These are phyloP conservation scores for Ochetophila trinervis DNA, from an alignment of 306 rosid genomes.

Conservation along the genomic window DNA sequence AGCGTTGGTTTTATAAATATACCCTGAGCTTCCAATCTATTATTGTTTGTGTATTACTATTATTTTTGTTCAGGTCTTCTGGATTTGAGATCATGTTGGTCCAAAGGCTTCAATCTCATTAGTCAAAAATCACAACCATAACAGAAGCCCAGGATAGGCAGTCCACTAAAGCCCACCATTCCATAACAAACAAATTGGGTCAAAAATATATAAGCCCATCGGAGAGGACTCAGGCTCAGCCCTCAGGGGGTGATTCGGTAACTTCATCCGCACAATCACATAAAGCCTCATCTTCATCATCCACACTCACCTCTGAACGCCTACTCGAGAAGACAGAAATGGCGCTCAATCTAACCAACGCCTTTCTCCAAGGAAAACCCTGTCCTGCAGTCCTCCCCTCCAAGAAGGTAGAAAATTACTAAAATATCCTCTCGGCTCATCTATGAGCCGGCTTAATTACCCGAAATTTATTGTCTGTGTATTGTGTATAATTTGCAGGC, in stretches of 20 bases:
- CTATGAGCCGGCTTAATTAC: neutral
- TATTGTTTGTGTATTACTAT: no score
- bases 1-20: no score
- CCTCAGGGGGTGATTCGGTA: neutral
- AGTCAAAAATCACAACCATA: no score
- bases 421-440: neutral
- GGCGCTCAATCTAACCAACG: slow-evolving; percentile 57
- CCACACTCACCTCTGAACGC: slow-evolving; percentile 11
- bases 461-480: neutral
- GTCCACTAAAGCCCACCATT: no score
- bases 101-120: no score
- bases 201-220: neutral
- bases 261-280: neutral
- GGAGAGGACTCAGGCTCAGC: neutral
- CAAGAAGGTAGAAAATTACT: slow-evolving; percentile 33
- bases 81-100: no score
- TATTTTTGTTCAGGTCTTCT: no score
- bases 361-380: slow-evolving; percentile 46
- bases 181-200: neutral
- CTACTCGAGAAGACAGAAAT: slow-evolving; percentile 27
- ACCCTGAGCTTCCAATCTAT: no score
- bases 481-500: slow-evolving; percentile 19
- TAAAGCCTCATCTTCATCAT: slow-evolving; percentile 24
- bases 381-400: slow-evolving; percentile 26
- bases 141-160: no score